Evolutionary conservation across 176 grass and related monocot genomes (phyloP), one percentile per base, ranked within the genome.

Genomic region (Canna indica): DNA sequence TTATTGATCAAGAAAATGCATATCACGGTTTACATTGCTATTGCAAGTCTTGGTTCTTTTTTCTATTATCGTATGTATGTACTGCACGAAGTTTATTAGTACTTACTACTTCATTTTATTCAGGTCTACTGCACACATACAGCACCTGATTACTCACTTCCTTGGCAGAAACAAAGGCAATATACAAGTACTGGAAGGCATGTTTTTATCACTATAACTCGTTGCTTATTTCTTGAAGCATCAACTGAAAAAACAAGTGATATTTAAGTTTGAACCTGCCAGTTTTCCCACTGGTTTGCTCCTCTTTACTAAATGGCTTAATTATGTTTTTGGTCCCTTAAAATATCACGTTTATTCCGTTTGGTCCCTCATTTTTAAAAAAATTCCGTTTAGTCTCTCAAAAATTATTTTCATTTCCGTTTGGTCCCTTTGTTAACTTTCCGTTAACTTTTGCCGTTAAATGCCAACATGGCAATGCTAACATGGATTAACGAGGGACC

Each of bases 81-180:
- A 36, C 9, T 13, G 38, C 0, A n/a, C 0, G 9, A 26, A 12
- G 17, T 41, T 66, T 66, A 36, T 50, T 47, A 12, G 5, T 59
- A 16, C 52, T 82, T 58, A 24, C 11, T 67, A 3, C 63, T 47
- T 67, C 36, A 25, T 50, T 33, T 83, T 68, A 16, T 76, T 72
- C 82, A 99, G 94, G 94, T 99, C 52, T 93, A 93, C 22, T 93
- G 90, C 73, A 93, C 94, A 70, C 86, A 90, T 86, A 93, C 88
- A 0, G 74, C 79, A 81, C 89, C 90, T 36, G 86, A 99, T 82
- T 99, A 99, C 62, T 86, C 89, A 10, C 94, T 99, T 82, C 90
- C 90, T 71, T 93, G 94, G 89, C 89, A 99, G 65, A 99, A 92
- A 67, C 86, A 93, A 90, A 90, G 86, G 80, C 94, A 93, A 68